Base-by-base conservation (phyloP, 2,329 filamentous ascomycete species). In the Catunica adiposa region DNA sequence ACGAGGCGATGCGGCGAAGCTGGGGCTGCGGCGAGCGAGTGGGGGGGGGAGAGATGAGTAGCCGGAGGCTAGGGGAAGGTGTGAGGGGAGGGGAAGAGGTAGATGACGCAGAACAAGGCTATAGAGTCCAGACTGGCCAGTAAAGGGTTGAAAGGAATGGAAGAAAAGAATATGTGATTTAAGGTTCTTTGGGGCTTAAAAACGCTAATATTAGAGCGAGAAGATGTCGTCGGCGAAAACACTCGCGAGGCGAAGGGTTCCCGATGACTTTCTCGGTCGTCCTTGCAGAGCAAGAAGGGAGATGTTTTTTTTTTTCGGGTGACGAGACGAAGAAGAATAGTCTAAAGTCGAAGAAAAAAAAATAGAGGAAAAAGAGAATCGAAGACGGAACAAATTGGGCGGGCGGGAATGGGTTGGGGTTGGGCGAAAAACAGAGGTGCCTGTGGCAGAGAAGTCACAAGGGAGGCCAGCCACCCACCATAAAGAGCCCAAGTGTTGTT, bases 1-100 rank as follows among this genome's bases (percentile, higher is more conserved):
- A 52, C 50, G 50, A 52, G 50, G 53, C 56, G 44, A 58, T 46
- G 42, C 50, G 22, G 26, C 52, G 52, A 55, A 52, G 46, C 47
- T 48, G 48, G 29, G 46, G 20, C 52, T 51, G 51, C 34, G 17
- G n/a, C 46, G 40, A 29, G 34, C 42, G 17, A 53, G 53, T 29
- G 26, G 37, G 53, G 46, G n/a, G n/a, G n/a, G n/a, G n/a, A n/a
- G n/a, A n/a, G n/a, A n/a, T 37, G 26, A 55, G 47, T 47, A 31
- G 53, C 44, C 51, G 51, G 20, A 38, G 8, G 15, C 25, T 47
- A 47, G 26, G 14, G 26, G 23, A 34, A 22, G 26, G 40, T 25
- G 31, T 25, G 46, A 55, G 29, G n/a, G 22, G n/a, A n/a, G n/a
- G 38, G 11, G 37, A 56, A 26, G 26, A 42, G 34, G 23, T 23